Evolutionary conservation across 805 yeast species (phyloP), one percentile per base, ranked within the genome.

Genomic region (Yarrowia bubula): DNA sequence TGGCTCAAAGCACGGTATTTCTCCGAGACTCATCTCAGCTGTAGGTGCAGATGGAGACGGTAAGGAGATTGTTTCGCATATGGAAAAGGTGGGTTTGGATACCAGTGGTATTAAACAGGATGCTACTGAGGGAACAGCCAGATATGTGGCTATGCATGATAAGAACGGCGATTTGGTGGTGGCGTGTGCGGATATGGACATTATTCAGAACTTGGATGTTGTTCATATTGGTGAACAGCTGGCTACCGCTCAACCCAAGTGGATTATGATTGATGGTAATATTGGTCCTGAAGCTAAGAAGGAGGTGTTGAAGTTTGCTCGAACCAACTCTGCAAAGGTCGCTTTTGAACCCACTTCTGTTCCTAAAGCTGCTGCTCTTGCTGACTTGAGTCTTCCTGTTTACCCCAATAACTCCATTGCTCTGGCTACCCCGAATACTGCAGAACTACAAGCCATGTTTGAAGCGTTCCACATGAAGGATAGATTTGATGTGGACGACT

Each of bases 131-230:
- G 70, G 73, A 9, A 87, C 96, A 0, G 90, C 95, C 0, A 89
- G 88, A 70, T 92, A 92, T 71, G 81, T 84, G 6, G 87, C 96
- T 0, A 80, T 85, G 66, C 92, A 90, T 70, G 83, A 83, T 65
- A 68, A 70, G 0, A 71, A 75, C 7, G 97, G 97, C 1, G 86
- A 81, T 3, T 77, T 92, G 53, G 72, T 88, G 2, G 78, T 89
- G 15, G 96, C 96, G 0, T 84, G 90, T 71, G 93, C 96, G 4
- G 96, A 90, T 71, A 91, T 92, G 96, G 78, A 79, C n/a, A 83
- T 87, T 9, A 77, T 86, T 22, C 89, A 88, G 68, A 75, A 78
- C 32, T 66, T 84, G 50, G 77, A 84, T 13, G 60, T 75, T 0
- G 73, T 75, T 0, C 83, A 82, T 66, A 78, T 88, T 2, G 66